A percentile compares a stretch with the other conserved stretches of the same genome.
Evolutionary conservation across 495 filamentous ascomycete species (phyloP).

Genomic region (Hypoxylon lienhwacheense): DNA sequence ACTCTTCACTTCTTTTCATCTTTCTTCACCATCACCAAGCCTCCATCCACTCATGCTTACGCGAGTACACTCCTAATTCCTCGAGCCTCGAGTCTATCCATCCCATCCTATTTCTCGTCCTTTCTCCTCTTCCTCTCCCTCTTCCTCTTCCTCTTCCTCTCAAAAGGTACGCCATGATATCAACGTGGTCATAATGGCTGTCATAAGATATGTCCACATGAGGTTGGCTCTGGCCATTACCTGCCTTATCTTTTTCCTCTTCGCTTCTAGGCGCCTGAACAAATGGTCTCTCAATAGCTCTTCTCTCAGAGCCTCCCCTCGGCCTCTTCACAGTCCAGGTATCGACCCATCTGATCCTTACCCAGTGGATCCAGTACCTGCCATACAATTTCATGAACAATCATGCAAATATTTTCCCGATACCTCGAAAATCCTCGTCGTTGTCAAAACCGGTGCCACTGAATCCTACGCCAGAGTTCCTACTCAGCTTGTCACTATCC

Average conservation of each 20-base stretch:
- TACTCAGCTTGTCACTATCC: conserved; percentile 56
- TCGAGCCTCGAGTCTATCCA: neutral
- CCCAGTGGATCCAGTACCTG: neutral
- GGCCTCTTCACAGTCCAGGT: conserved; percentile 22
- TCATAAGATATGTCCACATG: conserved; percentile 19
- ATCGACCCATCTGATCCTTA: conserved; percentile 20
- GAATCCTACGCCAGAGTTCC: conserved; percentile 57
- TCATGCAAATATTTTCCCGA: conserved; percentile 44
- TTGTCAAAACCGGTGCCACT: conserved; percentile 62
- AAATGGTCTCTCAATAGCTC: conserved; percentile 32
- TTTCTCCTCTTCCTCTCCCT: too few relatives aligned
- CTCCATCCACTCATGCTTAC: too few relatives aligned
- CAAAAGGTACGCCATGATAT: conserved; percentile 1
- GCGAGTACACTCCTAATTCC: too few relatives aligned
- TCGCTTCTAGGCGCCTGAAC: conserved; percentile 33
- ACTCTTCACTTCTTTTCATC: too few relatives aligned
- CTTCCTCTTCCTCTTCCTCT: too few relatives aligned
- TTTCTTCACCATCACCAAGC: too few relatives aligned
- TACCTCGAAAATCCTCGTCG: conserved; percentile 45
- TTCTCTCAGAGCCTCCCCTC: conserved; percentile 3
- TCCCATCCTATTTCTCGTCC: too few relatives aligned
- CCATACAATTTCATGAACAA: conserved; percentile 10
- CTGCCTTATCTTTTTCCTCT: conserved; percentile 36
- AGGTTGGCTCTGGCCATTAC: conserved; percentile 22
- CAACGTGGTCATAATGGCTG: conserved; percentile 18